Evolutionary conservation across 192 early-diverging fungal genomes (phyloP), one percentile per base, ranked within the genome.

Genomic region (Paraglomus occultum): DNA sequence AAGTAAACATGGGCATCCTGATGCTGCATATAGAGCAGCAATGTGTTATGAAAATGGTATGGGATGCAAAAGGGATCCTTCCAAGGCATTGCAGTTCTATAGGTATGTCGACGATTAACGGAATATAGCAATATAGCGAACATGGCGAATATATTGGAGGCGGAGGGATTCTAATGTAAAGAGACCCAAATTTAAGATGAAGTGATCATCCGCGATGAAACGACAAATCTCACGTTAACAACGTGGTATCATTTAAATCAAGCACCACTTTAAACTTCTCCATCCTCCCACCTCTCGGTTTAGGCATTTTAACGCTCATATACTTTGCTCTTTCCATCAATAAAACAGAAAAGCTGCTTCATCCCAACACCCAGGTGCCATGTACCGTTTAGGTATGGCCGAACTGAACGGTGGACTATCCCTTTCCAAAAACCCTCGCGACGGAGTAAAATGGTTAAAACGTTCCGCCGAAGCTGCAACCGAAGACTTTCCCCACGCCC

Each of bases 41-140:
- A 76, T 77, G 14, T 91, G 84, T 44, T 83, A 85, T 71, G 89
- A 94, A 71, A 72, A 83, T 64, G 90, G 87, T 22, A 55, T 80
- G 49, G 92, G 92, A 14, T 80, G 76, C 49, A 79, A 81, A 17
- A 87, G 83, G 73, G 80, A 83, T 55, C 71, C 65, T 62, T 71
- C 81, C n/a, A 81, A 86, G 17, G 84, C 90, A n/a, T 73, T 85
- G 50, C 82, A 87, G 51, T 89, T 90, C 64, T 94, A 92, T 72
- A 86, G 77, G 85, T 86, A 79, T 69, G 15, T n/a, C 4, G 9
- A 39, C 40, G 6, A 58, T 31, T 31, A 31, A 31, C 31, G 31
- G 31, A 31, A 3, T 31, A 31, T 6, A 14, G 4, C 31, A 31
- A 31, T 31, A n/a, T n/a, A n/a, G n/a, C n/a, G n/a, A n/a, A n/a